Conservation (phyloP, 495 filamentous ascomycete genomes). For the Aspergillus egyptiacus region DNA sequence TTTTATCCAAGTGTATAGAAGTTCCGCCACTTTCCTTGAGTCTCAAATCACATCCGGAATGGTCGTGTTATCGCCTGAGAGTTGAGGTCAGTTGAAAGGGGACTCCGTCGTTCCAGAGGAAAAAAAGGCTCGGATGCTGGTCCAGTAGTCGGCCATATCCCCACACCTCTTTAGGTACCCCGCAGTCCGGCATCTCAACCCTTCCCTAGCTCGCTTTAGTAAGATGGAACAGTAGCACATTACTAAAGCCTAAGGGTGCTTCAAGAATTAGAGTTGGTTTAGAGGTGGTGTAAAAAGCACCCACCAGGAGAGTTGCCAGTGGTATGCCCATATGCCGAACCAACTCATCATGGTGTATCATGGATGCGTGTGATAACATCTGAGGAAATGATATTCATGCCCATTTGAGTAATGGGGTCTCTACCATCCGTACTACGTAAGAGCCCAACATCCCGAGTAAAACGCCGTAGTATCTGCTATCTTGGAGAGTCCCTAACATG, state of each 20-base stretch:
- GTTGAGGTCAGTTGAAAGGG: neutral
- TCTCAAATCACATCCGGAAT: neutral
- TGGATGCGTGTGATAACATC: neutral
- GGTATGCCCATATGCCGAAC: neutral
- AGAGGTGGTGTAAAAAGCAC: no score
- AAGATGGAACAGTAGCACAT: no score
- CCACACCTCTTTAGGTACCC: slow-evolving; percentile 11
- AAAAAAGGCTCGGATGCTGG: no score
- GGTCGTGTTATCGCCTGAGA: no score
- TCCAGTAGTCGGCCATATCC: slow-evolving; percentile 2
- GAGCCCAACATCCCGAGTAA: no score
- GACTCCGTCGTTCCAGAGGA: no score
- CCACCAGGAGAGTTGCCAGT: neutral
- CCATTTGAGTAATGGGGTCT: neutral
- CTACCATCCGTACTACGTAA: no score
- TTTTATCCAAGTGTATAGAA: neutral
- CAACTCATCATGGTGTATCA: slow-evolving; percentile 1
- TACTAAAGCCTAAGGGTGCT: no score
- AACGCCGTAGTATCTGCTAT: no score
- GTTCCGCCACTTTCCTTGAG: neutral
- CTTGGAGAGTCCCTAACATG: no score
- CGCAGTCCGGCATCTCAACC: slow-evolving; percentile 7
- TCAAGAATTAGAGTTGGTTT: no score
- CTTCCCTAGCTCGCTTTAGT: no score
- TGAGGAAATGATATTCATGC: neutral